Base-by-base conservation (phyloP, 768 basidiomycete species). In the Tremella yokohamensis region DNA sequence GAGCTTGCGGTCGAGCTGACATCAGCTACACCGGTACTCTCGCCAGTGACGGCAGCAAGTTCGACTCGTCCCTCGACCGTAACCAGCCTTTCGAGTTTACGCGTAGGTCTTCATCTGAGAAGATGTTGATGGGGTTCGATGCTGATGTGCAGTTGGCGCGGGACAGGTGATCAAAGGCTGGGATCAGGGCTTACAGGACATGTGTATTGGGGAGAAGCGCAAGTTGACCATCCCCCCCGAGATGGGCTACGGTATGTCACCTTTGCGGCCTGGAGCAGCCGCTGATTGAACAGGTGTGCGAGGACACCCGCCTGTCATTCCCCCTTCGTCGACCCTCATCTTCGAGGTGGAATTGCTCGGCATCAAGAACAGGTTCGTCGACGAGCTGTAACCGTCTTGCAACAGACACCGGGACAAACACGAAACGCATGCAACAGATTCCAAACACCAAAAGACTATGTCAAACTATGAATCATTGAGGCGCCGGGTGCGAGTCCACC, bases 161-260 rank as follows among this genome's bases (percentile, higher is more conserved):
- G 76, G 76, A 6, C 76, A 77, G 53, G 77, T 77, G 19, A 77
- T 77, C 47, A 69, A 73, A 50, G 76, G 78, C 8, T 78, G 77
- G 77, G 78, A 78, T 53, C 69, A 77, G 56, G 77, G 76, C 6
- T 53, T 79, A 13, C 58, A 76, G 15, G 77, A 87, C 54, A 91
- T 94, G 85, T 94, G 92, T 73, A 72, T 90, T 39, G 80, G 83
- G 59, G 92, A 96, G 80, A 91, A 89, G 80, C 86, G 92, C 44
- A 89, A 81, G 3, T 82, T 97, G 60, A 92, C 87, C 20, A 94
- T 97, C 60, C 92, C 92, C 13, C 72, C 89, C 6, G 60, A 79
- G 50, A 79, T 85, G 79, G 92, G 85, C 19, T 96, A 96, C 66
- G 91, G 92, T 91, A 56, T 57, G 87, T 80, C 4, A 0, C 34